Percentiles rank a stretch among this genome's conserved stretches.
phyloP scores from a whole-genome alignment of 2,329 filamentous ascomycete genomes.

The Chaetomium strumarium region DNA sequence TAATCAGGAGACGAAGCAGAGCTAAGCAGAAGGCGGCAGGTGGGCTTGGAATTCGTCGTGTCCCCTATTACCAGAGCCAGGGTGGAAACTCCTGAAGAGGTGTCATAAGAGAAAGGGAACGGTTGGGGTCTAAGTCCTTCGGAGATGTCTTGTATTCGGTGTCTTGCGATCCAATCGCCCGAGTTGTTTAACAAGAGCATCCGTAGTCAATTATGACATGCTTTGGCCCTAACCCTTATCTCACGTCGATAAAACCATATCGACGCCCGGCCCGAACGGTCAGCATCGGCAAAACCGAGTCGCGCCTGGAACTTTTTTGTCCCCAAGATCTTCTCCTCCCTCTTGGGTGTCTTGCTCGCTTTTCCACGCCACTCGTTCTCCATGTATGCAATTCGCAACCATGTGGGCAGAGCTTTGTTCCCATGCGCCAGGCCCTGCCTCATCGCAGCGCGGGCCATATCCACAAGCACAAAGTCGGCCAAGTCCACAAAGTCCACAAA shows the following conservation, averaged over 20 bases:
- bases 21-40: too few relatives aligned
- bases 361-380: neutral
- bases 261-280: neutral
- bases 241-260: neutral
- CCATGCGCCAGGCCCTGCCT: conserved; percentile 4
- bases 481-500: neutral
- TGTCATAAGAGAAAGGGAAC: too few relatives aligned
- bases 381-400: conserved; percentile 15
- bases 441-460: neutral
- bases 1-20: too few relatives aligned
- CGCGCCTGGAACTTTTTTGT: neutral
- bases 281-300: neutral
- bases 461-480: neutral
- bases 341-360: neutral
- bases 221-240: neutral
- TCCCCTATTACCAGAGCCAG: too few relatives aligned
- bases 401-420: conserved; percentile 8
- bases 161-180: too few relatives aligned
- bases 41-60: too few relatives aligned
- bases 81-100: too few relatives aligned
- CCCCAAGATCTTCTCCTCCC: neutral
- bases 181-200: too few relatives aligned
- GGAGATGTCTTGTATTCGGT: too few relatives aligned
- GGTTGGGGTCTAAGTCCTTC: too few relatives aligned
- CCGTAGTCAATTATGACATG: too few relatives aligned